These are phyloP conservation scores for Fusarium algeriense DNA, from an alignment of 2,329 filamentous ascomycete genomes.

Conservation along the genomic window DNA sequence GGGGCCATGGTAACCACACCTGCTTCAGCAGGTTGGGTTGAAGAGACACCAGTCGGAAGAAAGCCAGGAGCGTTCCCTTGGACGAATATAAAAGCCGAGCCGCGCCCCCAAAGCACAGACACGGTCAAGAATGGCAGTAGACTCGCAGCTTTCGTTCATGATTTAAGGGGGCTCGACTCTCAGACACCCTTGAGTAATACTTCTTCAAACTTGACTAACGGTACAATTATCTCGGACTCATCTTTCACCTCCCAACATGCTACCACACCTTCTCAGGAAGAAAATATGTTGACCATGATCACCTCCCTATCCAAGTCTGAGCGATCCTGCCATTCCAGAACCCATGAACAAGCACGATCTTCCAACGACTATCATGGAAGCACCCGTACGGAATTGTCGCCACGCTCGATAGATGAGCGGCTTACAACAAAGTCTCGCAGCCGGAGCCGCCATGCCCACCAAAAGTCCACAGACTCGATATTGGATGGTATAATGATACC, in stretches of 20 bases:
- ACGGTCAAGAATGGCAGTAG: neutral
- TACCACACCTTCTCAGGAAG: neutral
- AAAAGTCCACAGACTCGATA: neutral
- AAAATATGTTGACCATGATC: neutral
- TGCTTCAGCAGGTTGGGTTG: slow-evolving; percentile 18
- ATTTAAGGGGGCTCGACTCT: neutral
- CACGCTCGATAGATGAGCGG: neutral
- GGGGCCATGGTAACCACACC: slow-evolving; percentile 35
- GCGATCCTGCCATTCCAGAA: neutral
- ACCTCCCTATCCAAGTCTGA: slow-evolving; percentile 7
- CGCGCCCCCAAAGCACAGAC: neutral
- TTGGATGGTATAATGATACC: slow-evolving; percentile 6
- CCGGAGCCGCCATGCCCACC: neutral
- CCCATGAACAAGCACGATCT: slow-evolving; percentile 1
- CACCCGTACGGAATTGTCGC: slow-evolving; percentile 31
- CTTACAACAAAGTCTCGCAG: neutral
- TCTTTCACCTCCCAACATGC: slow-evolving; percentile 1
- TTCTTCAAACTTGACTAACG: slow-evolving; percentile 20
- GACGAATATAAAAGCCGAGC: slow-evolving; percentile 24
- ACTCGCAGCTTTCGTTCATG: neutral
- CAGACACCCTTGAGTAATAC: slow-evolving; percentile 21
- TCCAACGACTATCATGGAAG: slow-evolving; percentile 43
- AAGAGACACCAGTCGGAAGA: slow-evolving; percentile 38
- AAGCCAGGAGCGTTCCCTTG: slow-evolving; percentile 44
- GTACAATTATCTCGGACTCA: slow-evolving; percentile 14